A percentile compares a stretch with the other conserved stretches of the same genome.
Evolutionary conservation across 2,329 filamentous ascomycete genomes (phyloP).

Genomic region (Fusarium sp.): DNA sequence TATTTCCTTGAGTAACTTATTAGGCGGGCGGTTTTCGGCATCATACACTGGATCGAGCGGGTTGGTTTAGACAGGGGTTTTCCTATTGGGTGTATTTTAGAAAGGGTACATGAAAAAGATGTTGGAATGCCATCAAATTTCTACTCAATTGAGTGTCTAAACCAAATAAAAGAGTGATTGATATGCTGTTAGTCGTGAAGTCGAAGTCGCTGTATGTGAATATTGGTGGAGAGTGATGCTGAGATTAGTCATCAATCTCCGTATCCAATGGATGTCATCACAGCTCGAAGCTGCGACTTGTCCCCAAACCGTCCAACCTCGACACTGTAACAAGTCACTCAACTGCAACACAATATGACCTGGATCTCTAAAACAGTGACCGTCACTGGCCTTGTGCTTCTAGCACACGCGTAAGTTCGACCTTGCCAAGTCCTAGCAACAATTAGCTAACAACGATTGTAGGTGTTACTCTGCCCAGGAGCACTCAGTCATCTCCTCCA

Average conservation of each 20-base stretch:
- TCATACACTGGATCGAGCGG: conserved; percentile 26
- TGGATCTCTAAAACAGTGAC: conserved; percentile 79
- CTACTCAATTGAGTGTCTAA: neutral
- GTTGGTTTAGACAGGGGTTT: conserved; percentile 30
- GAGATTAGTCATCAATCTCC: conserved; percentile 42
- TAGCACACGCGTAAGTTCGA: conserved; percentile 83
- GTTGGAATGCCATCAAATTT: neutral
- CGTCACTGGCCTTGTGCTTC: conserved; percentile 79
- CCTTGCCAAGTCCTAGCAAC: conserved; percentile 3
- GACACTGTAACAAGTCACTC: conserved; percentile 15
- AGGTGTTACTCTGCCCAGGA: conserved; percentile 98
- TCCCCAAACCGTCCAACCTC: conserved; percentile 30
- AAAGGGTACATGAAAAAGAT: neutral
- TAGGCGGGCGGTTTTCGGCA: conserved; percentile 15
- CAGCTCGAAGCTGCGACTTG: conserved; percentile 37
- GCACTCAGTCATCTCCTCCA: conserved; percentile 79
- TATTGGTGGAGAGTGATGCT: conserved; percentile 1
- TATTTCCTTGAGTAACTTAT: conserved; percentile 19
- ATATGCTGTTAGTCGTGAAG: neutral
- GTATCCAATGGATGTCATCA: conserved; percentile 17
- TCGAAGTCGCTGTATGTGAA: neutral
- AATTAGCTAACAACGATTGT: conserved; percentile 37
- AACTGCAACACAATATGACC: conserved; percentile 66
- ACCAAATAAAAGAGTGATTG: neutral
- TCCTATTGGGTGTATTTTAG: conserved; percentile 9